Percentiles rank a stretch among this genome's conserved stretches.
These are phyloP conservation scores for Omphalotus olearius DNA, from an alignment of 1,284 basidiomycete species.

Conservation along the genomic window DNA sequence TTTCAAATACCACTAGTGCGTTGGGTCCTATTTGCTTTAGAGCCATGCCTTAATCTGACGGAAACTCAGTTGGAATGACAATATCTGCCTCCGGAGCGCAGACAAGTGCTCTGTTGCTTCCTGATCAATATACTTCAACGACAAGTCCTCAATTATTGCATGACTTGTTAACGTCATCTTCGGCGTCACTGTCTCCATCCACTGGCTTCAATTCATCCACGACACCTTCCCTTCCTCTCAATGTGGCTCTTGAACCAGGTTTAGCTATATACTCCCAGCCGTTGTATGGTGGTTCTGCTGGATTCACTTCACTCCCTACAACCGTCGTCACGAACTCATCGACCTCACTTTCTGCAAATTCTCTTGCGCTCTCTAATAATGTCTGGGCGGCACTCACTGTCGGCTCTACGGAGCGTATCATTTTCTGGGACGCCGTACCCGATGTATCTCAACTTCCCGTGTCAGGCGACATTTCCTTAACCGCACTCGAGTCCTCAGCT, in stretches of 20 bases:
- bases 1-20: constrained; percentile 66
- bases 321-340: constrained; percentile 53
- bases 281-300: constrained; percentile 58
- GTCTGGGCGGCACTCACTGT: constrained; percentile 63
- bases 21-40: constrained; percentile 32
- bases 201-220: constrained; percentile 58
- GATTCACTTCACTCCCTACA: constrained; percentile 37
- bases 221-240: constrained; percentile 54
- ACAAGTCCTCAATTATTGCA: constrained; percentile 71
- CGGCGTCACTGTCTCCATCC: constrained; percentile 51
- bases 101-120: constrained; percentile 58
- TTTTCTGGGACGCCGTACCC: constrained; percentile 78
- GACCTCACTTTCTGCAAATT: constrained; percentile 47
- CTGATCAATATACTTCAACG: constrained; percentile 66
- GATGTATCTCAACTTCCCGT: constrained; percentile 64
- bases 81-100: constrained; percentile 51
- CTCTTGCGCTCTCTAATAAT: constrained; percentile 59
- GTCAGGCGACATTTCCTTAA: constrained; percentile 46
- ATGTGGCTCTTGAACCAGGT: constrained; percentile 61
- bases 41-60: constrained; percentile 13
- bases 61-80: constrained; percentile 54
- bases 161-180: constrained; percentile 57
- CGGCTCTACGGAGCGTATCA: constrained; percentile 47
- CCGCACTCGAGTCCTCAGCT: constrained; percentile 63
- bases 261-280: constrained; percentile 54